Evolutionary conservation across 768 basidiomycete genomes (phyloP), one percentile per base, ranked within the genome.

Genomic region (Sarcodon aspratus): DNA sequence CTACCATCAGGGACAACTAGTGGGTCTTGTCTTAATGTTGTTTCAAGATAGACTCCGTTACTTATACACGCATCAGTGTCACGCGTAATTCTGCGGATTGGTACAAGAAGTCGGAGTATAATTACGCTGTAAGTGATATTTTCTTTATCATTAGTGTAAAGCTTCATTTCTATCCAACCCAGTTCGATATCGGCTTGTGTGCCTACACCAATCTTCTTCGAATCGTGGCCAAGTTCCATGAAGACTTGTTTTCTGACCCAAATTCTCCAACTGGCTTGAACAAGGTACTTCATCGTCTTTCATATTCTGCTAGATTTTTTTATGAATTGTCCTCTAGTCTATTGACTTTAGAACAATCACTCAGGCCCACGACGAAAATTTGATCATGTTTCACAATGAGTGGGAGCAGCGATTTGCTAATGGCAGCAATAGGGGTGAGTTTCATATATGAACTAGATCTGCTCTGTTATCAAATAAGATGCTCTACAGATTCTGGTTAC

Each of bases 1-100:
- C 82, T 10, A 90, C 88, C 8, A 82, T 94, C 59, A 84, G 85
- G 56, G 90, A 92, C 57, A 88, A 93, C 59, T 82, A 75, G 80
- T 81, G 55, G 47, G 79, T 68, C 8, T 15, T 13, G 9, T 42
- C 40, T 13, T 27, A 3, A 12, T 36, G 18, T 34, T 32, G 36
- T 21, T 17, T 17, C 21, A 27, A 35, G 3, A 6, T 7, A 11
- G 10, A 31, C 52, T 33, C 35, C 37, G 31, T 45, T 33, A 33
- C 12, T n/a, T 7, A 13, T 33, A 44, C 4, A 34, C 42, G 11
- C 18, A 17, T 37, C 51, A 80, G 79, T 48, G 78, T 85, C 54
- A 78, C 86, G 47, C 75, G 89, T 33, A 75, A 79, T 57, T 79
- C 80, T 6, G 72, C 70, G 33, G 78, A 84, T 37, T 90, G 85